Evolutionary conservation across 352 stramenopile genomes (phyloP).

Genomic region (Aphanomyces euteiches): DNA sequence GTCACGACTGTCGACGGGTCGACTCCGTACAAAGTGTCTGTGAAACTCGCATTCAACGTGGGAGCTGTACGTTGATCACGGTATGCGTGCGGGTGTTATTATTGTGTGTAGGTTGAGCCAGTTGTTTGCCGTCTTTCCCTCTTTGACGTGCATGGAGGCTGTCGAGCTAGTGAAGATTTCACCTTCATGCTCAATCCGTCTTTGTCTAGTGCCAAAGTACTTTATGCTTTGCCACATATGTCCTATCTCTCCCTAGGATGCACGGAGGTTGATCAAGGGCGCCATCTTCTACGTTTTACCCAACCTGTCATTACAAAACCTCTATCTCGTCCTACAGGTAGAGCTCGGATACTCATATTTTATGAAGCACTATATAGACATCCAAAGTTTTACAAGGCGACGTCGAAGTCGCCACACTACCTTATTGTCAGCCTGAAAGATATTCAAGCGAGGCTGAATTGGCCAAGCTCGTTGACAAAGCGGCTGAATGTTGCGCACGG

Average conservation of each 20-base stretch:
- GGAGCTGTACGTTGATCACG: neutral
- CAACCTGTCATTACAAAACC: slow-evolving; percentile 44
- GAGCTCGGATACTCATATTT: neutral
- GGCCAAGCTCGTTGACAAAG: slow-evolving; percentile 55
- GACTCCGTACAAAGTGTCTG: slow-evolving; percentile 17
- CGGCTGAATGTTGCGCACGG: slow-evolving; percentile 41
- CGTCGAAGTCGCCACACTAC: slow-evolving; percentile 21
- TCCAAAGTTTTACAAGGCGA: slow-evolving; percentile 52
- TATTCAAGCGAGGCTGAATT: slow-evolving; percentile 46
- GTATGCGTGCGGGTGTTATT: neutral
- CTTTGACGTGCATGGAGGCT: slow-evolving; percentile 56
- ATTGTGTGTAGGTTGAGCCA: slow-evolving; percentile 48
- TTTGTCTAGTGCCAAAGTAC: slow-evolving; percentile 4
- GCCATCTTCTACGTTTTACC: slow-evolving; percentile 59
- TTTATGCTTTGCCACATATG: neutral
- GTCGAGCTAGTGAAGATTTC: slow-evolving; percentile 63
- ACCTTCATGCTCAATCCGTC: slow-evolving; percentile 38
- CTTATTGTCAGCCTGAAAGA: slow-evolving; percentile 64
- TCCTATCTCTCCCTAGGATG: neutral
- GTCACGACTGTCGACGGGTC: slow-evolving; percentile 13
- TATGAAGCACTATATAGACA: neutral
- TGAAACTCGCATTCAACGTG: slow-evolving; percentile 3
- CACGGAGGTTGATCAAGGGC: neutral
- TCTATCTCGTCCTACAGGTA: slow-evolving; percentile 66
- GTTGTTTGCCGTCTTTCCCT: slow-evolving; percentile 55